Percentiles rank a stretch among this genome's conserved stretches.
Evolutionary conservation across 2,329 filamentous ascomycete species (phyloP).

Genomic region (Macrophomina pseudophaseolina): DNA sequence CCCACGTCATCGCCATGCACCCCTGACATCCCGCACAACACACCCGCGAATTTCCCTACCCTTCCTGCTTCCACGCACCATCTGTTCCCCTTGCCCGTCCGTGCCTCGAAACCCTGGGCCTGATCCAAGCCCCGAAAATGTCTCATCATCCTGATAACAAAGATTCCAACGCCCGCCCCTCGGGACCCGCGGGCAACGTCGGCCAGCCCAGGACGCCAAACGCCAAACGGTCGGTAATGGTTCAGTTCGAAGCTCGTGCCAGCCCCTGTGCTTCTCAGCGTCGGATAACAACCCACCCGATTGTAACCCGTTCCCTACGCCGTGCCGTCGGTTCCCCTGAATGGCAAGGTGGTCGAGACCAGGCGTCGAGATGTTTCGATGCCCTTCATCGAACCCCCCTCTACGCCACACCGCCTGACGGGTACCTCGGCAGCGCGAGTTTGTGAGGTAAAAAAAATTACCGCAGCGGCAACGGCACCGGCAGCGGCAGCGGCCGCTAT

Average conservation of each 20-base stretch:
- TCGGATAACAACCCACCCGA: neutral
- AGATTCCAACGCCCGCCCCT: neutral
- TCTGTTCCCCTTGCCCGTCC: conserved; percentile 1
- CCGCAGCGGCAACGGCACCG: no score
- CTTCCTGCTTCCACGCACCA: neutral
- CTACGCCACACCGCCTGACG: no score
- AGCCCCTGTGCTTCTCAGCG: neutral
- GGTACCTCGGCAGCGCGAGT: no score
- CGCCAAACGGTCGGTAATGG: neutral
- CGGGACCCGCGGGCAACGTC: neutral
- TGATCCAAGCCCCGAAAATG: neutral
- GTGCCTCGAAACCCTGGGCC: neutral
- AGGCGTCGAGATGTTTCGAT: neutral
- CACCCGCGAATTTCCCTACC: neutral
- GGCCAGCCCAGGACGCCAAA: neutral
- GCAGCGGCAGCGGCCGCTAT: no score
- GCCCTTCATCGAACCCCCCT: neutral
- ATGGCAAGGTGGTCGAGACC: no score
- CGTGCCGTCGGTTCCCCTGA: neutral
- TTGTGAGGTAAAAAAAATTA: no score
- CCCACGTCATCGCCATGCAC: neutral
- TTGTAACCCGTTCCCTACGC: conserved; percentile 2
- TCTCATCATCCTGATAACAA: conserved; percentile 2
- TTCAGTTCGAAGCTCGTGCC: neutral
- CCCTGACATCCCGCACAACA: neutral